These are phyloP conservation scores for Blastomyces gilchristii DNA, from an alignment of 2,329 filamentous ascomycete species.

Conservation along the genomic window DNA sequence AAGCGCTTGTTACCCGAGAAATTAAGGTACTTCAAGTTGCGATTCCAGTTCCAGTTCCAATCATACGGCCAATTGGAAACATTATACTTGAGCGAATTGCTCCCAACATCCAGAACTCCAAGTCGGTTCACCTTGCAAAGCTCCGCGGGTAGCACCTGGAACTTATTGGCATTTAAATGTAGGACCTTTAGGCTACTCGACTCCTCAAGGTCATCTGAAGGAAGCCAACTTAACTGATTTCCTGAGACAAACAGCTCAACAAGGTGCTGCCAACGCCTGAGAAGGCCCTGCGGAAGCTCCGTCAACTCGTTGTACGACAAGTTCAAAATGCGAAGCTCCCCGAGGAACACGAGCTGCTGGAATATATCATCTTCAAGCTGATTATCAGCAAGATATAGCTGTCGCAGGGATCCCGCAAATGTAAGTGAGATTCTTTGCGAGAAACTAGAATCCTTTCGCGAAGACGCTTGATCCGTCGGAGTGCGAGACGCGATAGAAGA, in stretches of 20 bases:
- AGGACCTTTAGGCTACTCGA: conserved; percentile 76
- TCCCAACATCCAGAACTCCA: conserved; percentile 84
- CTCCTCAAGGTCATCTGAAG: conserved; percentile 88
- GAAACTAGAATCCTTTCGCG: conserved; percentile 77
- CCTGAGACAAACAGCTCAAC: conserved; percentile 90
- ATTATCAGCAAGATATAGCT: conserved; percentile 87
- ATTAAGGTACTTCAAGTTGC: conserved; percentile 87
- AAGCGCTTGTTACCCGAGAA: conserved; percentile 92
- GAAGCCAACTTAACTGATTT: conserved; percentile 83
- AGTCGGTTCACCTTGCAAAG: conserved; percentile 89
- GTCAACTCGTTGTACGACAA: conserved; percentile 90
- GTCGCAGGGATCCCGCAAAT: conserved; percentile 74
- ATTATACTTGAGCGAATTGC: conserved; percentile 94
- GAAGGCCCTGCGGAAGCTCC: conserved; percentile 79
- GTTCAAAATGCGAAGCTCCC: conserved; percentile 80
- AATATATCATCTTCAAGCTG: conserved; percentile 90
- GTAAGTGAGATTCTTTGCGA: conserved; percentile 72
- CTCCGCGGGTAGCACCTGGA: conserved; percentile 90
- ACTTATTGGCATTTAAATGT: conserved; percentile 95
- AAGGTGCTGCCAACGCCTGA: conserved; percentile 81
- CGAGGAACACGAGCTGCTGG: conserved; percentile 72
- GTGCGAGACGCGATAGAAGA: conserved; percentile 68
- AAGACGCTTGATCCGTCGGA: conserved; percentile 45
- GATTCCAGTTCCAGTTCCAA: conserved; percentile 99
- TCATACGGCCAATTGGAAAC: conserved; percentile 98